phyloP scores from a whole-genome alignment of 306 rosid genomes.

The Cucumis melo region DNA sequence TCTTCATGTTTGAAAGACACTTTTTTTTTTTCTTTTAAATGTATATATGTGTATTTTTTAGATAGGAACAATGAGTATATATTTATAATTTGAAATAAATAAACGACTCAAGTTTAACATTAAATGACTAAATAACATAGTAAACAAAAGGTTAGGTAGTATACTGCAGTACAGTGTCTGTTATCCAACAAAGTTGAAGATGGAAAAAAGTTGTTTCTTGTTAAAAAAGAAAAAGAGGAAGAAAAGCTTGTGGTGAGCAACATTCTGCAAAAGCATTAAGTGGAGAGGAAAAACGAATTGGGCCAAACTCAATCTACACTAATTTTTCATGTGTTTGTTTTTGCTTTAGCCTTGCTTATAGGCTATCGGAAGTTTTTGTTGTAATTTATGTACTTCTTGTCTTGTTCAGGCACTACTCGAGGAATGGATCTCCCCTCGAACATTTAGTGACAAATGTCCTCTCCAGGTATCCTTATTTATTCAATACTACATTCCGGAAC shows the following conservation, averaged over 20 bases:
- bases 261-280: conserved; percentile 52
- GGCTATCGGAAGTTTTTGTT: background rate
- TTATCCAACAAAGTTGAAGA: background rate
- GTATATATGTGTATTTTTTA: no score
- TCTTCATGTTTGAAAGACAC: background rate
- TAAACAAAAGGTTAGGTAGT: background rate
- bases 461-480: conserved; percentile 35
- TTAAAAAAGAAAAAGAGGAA: background rate
- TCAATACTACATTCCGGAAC: background rate
- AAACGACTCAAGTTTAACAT: background rate
- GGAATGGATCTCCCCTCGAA: conserved; percentile 62
- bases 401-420: conserved; percentile 78
- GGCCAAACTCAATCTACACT: conserved; percentile 87
- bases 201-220: background rate
- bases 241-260: conserved; percentile 22
- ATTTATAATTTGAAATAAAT: background rate
- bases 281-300: conserved; percentile 53
- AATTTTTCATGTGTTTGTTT: background rate
- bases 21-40: background rate
- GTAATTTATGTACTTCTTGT: background rate
- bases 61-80: background rate
- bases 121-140: background rate
- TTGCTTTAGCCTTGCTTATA: background rate
- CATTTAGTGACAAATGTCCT: conserved; percentile 46
- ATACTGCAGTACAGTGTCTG: background rate